Percentiles rank a stretch among this genome's conserved stretches.
Evolutionary conservation across 179 eudicot species (phyloP).

Genomic region (Gypsophila paniculata): DNA sequence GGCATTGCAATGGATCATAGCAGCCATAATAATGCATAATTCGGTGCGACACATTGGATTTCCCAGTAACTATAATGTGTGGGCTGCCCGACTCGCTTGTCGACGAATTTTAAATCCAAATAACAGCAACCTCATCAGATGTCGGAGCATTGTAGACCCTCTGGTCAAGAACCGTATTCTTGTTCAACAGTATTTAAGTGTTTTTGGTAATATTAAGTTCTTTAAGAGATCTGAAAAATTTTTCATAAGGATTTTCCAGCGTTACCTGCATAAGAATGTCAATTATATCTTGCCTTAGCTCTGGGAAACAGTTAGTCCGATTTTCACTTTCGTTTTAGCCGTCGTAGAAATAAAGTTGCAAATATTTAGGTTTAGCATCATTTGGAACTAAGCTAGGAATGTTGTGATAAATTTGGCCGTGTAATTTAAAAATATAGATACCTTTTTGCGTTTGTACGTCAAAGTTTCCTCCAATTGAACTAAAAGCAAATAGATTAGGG

Average conservation of each 20-base stretch:
- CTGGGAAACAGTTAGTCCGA: not conserved
- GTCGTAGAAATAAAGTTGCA: conserved; percentile 11
- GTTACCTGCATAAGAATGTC: too few species aligned
- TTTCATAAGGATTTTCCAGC: not conserved
- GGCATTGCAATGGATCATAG: not conserved
- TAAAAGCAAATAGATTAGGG: not conserved
- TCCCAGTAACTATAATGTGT: not conserved
- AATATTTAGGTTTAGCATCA: too few species aligned
- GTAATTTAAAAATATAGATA: not conserved
- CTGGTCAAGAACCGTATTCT: not conserved
- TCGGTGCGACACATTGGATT: too few species aligned
- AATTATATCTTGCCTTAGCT: not conserved
- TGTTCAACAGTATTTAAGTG: not conserved
- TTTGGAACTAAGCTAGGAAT: too few species aligned
- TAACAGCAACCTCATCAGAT: not conserved
- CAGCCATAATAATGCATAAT: too few species aligned
- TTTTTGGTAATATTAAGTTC: not conserved
- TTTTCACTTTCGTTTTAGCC: not conserved
- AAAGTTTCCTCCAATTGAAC: too few species aligned
- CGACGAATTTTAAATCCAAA: not conserved
- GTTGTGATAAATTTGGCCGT: conserved; percentile 2
- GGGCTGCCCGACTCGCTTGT: not conserved
- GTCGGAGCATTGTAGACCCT: not conserved
- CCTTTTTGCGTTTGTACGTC: not conserved
- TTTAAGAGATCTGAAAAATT: not conserved